Percentiles rank a stretch among this genome's conserved stretches.
Conservation (phyloP, 2,329 filamentous ascomycete genomes). For the Pseudogymnoascus verrucosus region DNA sequence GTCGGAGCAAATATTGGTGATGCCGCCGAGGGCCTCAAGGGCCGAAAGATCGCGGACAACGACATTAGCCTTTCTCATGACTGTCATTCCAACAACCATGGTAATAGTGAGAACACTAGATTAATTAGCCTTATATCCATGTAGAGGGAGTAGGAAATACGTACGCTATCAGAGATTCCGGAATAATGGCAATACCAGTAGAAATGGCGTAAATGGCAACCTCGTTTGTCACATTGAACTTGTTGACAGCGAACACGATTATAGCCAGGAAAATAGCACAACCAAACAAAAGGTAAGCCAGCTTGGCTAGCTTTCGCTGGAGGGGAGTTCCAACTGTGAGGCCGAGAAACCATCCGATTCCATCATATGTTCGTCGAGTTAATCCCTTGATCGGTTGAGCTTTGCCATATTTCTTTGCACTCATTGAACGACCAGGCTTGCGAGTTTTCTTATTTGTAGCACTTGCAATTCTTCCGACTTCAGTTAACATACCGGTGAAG, state of each 20-base stretch:
- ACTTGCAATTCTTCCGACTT: conserved; percentile 47
- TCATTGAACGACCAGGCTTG: conserved; percentile 42
- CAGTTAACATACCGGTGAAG: conserved; percentile 48
- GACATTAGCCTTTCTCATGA: conserved; percentile 39
- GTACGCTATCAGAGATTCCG: conserved; percentile 44
- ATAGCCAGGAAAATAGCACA: conserved; percentile 39
- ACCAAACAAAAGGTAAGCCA: conserved; percentile 56
- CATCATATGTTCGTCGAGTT: conserved; percentile 39
- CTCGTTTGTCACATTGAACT: conserved; percentile 46
- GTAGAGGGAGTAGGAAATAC: conserved; percentile 5
- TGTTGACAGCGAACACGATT: conserved; percentile 32
- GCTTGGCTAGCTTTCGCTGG: conserved; percentile 56
- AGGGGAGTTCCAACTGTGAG: conserved; percentile 56
- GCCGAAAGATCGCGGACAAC: conserved; percentile 39
- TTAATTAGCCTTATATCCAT: conserved; percentile 13
- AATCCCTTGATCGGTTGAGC: conserved; percentile 41
- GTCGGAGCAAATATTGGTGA: conserved; percentile 69
- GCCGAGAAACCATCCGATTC: conserved; percentile 47
- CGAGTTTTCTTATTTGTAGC: conserved; percentile 42
- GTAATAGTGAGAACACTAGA: conserved; percentile 50
- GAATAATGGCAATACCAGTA: conserved; percentile 48
- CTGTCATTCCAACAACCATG: conserved; percentile 40
- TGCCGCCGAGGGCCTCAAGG: conserved; percentile 62
- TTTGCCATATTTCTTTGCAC: conserved; percentile 36
- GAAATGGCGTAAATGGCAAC: conserved; percentile 45